These are phyloP conservation scores for Penicillium sp. DNA, from an alignment of 2,329 filamentous ascomycete species.

Conservation along the genomic window DNA sequence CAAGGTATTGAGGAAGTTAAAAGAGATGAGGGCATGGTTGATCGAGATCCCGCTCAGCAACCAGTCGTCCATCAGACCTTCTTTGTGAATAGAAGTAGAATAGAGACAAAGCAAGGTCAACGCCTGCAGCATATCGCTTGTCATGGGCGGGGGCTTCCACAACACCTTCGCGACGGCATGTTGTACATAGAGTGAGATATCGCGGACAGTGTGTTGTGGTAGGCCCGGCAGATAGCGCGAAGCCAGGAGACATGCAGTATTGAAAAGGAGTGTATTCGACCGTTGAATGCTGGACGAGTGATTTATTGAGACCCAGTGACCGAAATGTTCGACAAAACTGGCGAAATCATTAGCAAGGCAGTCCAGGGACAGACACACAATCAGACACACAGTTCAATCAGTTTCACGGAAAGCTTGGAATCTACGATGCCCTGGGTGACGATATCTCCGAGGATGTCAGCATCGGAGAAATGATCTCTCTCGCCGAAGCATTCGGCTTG, in stretches of 20 bases:
- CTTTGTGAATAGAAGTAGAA: slow-evolving; percentile 32
- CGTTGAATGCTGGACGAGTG: slow-evolving; percentile 29
- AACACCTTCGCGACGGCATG: slow-evolving; percentile 29
- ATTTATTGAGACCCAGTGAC: slow-evolving; percentile 32
- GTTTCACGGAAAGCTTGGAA: slow-evolving; percentile 30
- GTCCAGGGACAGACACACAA: not conserved
- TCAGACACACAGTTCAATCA: slow-evolving; percentile 30
- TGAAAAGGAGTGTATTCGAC: slow-evolving; percentile 33
- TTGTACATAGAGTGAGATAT: slow-evolving; percentile 34
- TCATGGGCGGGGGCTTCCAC: slow-evolving; percentile 30
- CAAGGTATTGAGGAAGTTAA: slow-evolving; percentile 17
- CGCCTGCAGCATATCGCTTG: slow-evolving; percentile 33
- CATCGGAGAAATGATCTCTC: slow-evolving; percentile 23
- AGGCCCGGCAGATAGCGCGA: slow-evolving; percentile 35
- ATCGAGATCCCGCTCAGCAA: slow-evolving; percentile 37
- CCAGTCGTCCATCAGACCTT: slow-evolving; percentile 36
- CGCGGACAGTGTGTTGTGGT: slow-evolving; percentile 26
- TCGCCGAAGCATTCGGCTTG: slow-evolving; percentile 33
- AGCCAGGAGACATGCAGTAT: slow-evolving; percentile 33
- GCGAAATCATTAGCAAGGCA: slow-evolving; percentile 3
- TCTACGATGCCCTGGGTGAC: slow-evolving; percentile 31
- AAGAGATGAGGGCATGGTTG: slow-evolving; percentile 31
- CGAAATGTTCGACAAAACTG: slow-evolving; percentile 35
- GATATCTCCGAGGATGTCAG: slow-evolving; percentile 25
- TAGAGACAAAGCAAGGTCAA: slow-evolving; percentile 33